These are phyloP conservation scores for Phytophthora idaei DNA, from an alignment of 352 stramenopile genomes.

Conservation along the genomic window DNA sequence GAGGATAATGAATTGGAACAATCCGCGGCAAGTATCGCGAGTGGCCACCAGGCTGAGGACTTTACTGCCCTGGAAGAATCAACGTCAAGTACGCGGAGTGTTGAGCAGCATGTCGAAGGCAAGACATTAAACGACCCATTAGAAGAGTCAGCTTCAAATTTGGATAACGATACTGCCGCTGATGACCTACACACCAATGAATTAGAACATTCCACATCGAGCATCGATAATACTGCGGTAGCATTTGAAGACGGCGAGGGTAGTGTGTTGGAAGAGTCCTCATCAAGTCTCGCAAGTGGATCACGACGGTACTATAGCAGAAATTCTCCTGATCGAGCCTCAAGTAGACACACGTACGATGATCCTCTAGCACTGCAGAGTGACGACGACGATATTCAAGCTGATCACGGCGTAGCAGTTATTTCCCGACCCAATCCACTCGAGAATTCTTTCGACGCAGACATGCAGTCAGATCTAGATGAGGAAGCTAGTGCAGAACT, in stretches of 20 bases:
- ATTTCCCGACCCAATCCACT: conserved; percentile 3
- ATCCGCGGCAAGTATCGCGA: neutral
- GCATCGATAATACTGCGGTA: neutral
- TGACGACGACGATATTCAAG: conserved; percentile 5
- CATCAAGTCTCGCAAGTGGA: neutral
- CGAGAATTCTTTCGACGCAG: conserved; percentile 30
- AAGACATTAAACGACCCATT: neutral
- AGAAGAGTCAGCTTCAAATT: neutral
- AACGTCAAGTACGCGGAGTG: neutral
- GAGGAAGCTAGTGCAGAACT: conserved; percentile 8
- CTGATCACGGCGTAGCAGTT: neutral
- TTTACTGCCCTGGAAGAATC: neutral
- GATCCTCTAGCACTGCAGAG: neutral
- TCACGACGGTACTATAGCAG: neutral
- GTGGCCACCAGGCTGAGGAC: neutral
- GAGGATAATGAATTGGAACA: conserved; percentile 4
- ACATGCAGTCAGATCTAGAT: conserved; percentile 6
- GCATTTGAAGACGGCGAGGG: neutral
- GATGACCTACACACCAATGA: neutral
- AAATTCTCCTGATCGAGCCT: neutral
- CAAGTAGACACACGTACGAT: conserved; percentile 1
- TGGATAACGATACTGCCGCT: neutral
- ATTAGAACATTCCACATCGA: neutral
- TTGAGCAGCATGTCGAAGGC: neutral
- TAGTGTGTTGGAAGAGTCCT: conserved; percentile 1